A percentile compares a stretch with the other conserved stretches of the same genome.
Evolutionary conservation across 202 grass and related monocot genomes (phyloP).

Genomic region (Brachypodium distachyon): DNA sequence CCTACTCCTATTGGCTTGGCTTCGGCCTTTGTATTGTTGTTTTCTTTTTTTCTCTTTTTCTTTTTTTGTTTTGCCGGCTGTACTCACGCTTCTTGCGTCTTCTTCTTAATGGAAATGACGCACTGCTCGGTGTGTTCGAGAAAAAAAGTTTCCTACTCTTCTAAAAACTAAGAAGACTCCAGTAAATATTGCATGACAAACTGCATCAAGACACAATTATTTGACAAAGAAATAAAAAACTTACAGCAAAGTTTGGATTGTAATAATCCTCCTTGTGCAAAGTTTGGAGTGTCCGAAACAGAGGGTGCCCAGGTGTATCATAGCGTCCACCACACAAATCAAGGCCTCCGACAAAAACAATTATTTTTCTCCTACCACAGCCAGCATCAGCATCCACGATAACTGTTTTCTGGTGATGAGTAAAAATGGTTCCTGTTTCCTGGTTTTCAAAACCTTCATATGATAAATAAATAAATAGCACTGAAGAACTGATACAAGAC

Average conservation of each 20-base stretch:
- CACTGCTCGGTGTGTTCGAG: too few relatives aligned
- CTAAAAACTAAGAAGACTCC: slow-evolving; percentile 11
- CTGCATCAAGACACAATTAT: not conserved
- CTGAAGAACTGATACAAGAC: slow-evolving; percentile 6
- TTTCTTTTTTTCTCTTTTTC: too few relatives aligned
- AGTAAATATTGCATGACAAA: not conserved
- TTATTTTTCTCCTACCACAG: slow-evolving; percentile 65
- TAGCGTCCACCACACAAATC: slow-evolving; percentile 87
- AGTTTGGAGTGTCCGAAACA: slow-evolving; percentile 62
- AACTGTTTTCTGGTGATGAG: slow-evolving; percentile 90
- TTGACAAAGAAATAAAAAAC: not conserved
- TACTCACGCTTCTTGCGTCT: too few relatives aligned
- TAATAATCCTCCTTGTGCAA: slow-evolving; percentile 83
- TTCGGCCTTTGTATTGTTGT: too few relatives aligned
- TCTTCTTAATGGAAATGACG: too few relatives aligned
- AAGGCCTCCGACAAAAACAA: slow-evolving; percentile 92
- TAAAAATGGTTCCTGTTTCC: slow-evolving; percentile 89
- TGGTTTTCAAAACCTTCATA: slow-evolving; percentile 14
- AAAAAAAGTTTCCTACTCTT: slow-evolving; percentile 10
- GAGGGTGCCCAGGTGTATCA: slow-evolving; percentile 64
- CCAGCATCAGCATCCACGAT: slow-evolving; percentile 72
- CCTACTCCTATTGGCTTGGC: slow-evolving; percentile 10
- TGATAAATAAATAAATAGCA: slow-evolving; percentile 19
- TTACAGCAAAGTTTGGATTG: slow-evolving; percentile 86
- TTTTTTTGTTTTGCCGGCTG: too few relatives aligned